Evolutionary conservation across 331 rosid species (phyloP).

Genomic region (Acacia pycnantha): DNA sequence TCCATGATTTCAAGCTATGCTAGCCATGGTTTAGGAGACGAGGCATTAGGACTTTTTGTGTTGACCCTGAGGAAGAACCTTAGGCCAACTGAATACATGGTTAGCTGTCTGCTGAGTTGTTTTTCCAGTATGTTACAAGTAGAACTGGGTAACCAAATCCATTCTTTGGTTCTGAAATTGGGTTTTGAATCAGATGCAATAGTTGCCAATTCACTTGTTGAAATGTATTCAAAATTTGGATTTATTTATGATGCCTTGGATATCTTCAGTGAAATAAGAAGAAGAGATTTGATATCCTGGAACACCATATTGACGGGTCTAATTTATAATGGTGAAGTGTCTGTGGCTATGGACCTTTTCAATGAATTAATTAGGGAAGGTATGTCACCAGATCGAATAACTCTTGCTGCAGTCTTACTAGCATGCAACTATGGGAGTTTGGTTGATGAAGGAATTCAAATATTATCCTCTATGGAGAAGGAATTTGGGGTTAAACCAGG

Average conservation of each 20-base stretch:
- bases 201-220: constrained; percentile 67
- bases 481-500: constrained; percentile 58
- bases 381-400: constrained; percentile 56
- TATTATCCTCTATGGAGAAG: constrained; percentile 59
- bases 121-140: constrained; percentile 48
- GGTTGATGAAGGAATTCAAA: constrained; percentile 59
- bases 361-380: constrained; percentile 43
- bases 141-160: constrained; percentile 66
- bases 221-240: constrained; percentile 74
- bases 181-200: constrained; percentile 66
- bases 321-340: constrained; percentile 52
- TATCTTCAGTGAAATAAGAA: constrained; percentile 45
- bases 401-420: constrained; percentile 59
- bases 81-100: constrained; percentile 66
- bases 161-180: constrained; percentile 61
- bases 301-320: constrained; percentile 75
- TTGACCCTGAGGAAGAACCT: constrained; percentile 60
- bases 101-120: constrained; percentile 69
- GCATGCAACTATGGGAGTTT: constrained; percentile 75
- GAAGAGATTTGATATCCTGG: constrained; percentile 78
- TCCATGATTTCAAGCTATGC: constrained; percentile 84
- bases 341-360: constrained; percentile 46
- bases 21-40: constrained; percentile 48
- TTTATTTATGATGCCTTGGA: constrained; percentile 49
- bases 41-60: constrained; percentile 58